Percentiles rank a stretch among this genome's conserved stretches.
These are phyloP conservation scores for Agapanthus africanus DNA, from an alignment of 106 monocot species.

Conservation along the genomic window DNA sequence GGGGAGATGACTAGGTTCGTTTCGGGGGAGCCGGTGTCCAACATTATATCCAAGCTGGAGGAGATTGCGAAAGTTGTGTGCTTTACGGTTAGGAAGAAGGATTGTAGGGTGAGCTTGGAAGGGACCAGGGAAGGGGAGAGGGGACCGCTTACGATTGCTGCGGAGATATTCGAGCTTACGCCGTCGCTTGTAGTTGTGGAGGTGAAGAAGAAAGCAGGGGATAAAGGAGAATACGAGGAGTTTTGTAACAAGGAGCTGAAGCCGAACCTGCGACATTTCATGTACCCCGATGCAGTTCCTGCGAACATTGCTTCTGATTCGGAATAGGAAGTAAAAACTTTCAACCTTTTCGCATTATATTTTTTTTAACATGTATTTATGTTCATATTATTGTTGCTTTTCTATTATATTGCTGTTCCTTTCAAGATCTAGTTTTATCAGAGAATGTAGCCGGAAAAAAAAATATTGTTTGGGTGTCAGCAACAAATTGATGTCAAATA, in stretches of 20 bases:
- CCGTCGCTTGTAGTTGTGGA: constrained; percentile 52
- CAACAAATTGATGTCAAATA: background rate
- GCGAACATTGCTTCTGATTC: constrained; percentile 23
- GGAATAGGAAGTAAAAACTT: constrained; percentile 19
- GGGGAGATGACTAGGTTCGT: constrained; percentile 53
- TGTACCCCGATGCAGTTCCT: constrained; percentile 25
- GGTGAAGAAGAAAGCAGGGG: constrained; percentile 80
- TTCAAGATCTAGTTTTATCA: background rate
- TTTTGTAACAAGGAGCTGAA: constrained; percentile 74
- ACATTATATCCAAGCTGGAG: constrained; percentile 57
- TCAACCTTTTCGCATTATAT: background rate
- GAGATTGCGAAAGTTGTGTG: constrained; percentile 58
- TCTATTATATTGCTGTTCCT: constrained; percentile 4
- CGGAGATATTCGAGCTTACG: constrained; percentile 64
- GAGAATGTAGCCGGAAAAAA: constrained; percentile 6
- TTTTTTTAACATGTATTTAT: background rate
- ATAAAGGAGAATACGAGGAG: constrained; percentile 68
- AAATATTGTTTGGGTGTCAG: background rate
- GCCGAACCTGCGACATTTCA: constrained; percentile 55
- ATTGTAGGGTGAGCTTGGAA: constrained; percentile 56
- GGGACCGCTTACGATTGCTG: constrained; percentile 54
- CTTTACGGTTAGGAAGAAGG: constrained; percentile 57
- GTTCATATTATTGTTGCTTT: background rate
- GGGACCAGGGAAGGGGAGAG: constrained; percentile 64
- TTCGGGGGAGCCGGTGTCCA: constrained; percentile 37